A percentile compares a stretch with the other conserved stretches of the same genome.
These are phyloP conservation scores for Boletus rubropictus DNA, from an alignment of 768 basidiomycete species.

Conservation along the genomic window DNA sequence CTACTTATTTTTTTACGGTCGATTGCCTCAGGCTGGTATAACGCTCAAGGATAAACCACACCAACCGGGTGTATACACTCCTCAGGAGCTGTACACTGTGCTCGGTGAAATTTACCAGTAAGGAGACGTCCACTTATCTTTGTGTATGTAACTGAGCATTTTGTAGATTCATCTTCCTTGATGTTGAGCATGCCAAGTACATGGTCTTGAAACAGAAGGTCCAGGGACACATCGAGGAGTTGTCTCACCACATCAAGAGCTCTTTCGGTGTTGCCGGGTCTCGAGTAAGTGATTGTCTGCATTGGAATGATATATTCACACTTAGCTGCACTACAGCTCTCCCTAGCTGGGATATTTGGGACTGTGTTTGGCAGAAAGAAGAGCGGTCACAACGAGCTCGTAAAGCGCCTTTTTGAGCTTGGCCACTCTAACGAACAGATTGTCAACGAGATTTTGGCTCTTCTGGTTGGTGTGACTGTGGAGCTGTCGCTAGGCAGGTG, in stretches of 20 bases:
- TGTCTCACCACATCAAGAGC: constrained; percentile 53
- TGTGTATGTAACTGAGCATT: not conserved
- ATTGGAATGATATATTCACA: not conserved
- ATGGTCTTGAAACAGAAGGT: constrained; percentile 51
- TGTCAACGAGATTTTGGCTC: constrained; percentile 63
- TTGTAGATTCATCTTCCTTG: constrained; percentile 68
- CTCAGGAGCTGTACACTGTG: constrained; percentile 54
- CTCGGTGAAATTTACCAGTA: constrained; percentile 69
- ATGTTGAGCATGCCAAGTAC: constrained; percentile 54
- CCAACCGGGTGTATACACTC: constrained; percentile 55
- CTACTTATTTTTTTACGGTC: not conserved
- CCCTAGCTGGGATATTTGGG: constrained; percentile 39
- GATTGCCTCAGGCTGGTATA: constrained; percentile 55
- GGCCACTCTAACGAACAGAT: constrained; percentile 55
- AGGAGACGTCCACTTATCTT: not conserved
- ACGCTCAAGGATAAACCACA: constrained; percentile 53
- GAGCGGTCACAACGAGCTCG: constrained; percentile 40
- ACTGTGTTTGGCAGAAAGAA: constrained; percentile 46
- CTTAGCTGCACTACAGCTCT: constrained; percentile 19
- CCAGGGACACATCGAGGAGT: constrained; percentile 45
- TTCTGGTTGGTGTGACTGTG: constrained; percentile 61
- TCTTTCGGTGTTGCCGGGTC: constrained; percentile 39
- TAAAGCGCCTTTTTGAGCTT: constrained; percentile 51
- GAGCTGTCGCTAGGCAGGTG: constrained; percentile 63
- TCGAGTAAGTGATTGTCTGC: constrained; percentile 33